These are phyloP conservation scores for Fusarium nygamai DNA, from an alignment of 2,329 filamentous ascomycete genomes.

Conservation along the genomic window DNA sequence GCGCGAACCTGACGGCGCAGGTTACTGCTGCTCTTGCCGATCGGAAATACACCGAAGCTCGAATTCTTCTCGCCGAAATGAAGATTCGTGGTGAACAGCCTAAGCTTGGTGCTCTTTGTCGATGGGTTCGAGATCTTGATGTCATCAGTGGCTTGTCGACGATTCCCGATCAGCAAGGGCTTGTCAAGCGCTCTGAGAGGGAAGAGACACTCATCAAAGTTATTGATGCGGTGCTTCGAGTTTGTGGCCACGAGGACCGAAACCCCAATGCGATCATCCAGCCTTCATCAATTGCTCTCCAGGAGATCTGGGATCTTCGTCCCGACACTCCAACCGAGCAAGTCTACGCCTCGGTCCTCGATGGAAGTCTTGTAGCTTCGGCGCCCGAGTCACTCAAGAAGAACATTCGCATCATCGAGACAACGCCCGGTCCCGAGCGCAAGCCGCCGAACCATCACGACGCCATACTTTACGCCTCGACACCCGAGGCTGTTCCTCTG, in stretches of 20 bases:
- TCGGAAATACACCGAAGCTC: constrained; percentile 72
- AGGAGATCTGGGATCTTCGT: constrained; percentile 70
- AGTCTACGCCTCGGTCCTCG: constrained; percentile 66
- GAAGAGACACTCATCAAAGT: constrained; percentile 68
- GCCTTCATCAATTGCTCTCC: constrained; percentile 62
- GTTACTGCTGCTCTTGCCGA: constrained; percentile 74
- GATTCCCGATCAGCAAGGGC: constrained; percentile 55
- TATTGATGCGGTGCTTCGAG: constrained; percentile 70
- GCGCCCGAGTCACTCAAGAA: constrained; percentile 51
- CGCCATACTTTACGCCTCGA: constrained; percentile 71
- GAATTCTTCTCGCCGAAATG: constrained; percentile 75
- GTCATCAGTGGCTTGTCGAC: constrained; percentile 73
- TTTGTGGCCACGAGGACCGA: constrained; percentile 69
- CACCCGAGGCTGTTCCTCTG: constrained; percentile 65
- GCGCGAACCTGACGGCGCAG: constrained; percentile 71
- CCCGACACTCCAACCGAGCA: constrained; percentile 52
- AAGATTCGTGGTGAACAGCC: constrained; percentile 71
- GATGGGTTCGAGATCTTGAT: constrained; percentile 78
- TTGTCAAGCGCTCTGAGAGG: constrained; percentile 52
- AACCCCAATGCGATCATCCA: constrained; percentile 48
- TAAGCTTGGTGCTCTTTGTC: constrained; percentile 74
- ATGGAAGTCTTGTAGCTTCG: constrained; percentile 62
- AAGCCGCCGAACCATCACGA: constrained; percentile 76
- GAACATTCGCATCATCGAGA: constrained; percentile 68
- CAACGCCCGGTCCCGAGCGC: constrained; percentile 65